phyloP scores from a whole-genome alignment of 169 alveolate species.

The Eimeria acervulina region DNA sequence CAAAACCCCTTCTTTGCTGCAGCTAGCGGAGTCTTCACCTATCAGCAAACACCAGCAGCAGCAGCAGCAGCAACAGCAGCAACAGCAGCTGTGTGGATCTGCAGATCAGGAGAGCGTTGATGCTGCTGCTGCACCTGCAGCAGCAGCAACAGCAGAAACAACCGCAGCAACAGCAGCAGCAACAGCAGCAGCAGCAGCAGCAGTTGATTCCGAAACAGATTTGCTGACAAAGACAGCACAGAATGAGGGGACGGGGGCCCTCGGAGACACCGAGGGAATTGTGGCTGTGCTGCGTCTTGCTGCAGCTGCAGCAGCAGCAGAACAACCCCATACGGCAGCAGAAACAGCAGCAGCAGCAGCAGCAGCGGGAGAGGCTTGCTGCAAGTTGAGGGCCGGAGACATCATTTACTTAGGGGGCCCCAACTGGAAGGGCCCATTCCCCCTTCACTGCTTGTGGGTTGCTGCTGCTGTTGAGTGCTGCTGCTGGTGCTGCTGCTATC shows the following conservation, averaged over 20 bases:
- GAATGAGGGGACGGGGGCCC: neutral
- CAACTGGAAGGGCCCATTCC: slow-evolving; percentile 24
- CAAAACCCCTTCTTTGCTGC: slow-evolving; percentile 19
- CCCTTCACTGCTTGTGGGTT: neutral
- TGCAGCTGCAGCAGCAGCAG: slow-evolving; percentile 34
- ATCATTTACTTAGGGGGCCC: neutral
- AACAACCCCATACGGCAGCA: neutral
- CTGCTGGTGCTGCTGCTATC: neutral
- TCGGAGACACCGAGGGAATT: neutral
- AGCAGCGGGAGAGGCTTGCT: neutral
- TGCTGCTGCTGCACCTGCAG: too few relatives aligned
- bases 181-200: neutral
- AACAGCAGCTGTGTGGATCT: slow-evolving; percentile 6
- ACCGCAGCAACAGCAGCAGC: neutral
- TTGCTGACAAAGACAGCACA: neutral
- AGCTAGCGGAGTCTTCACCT: slow-evolving; percentile 38
- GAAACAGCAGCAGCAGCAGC: neutral
- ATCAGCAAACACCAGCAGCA: neutral
- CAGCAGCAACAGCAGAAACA: neutral
- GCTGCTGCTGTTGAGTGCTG: neutral
- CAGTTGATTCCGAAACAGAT: neutral
- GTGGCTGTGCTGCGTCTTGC: slow-evolving; percentile 20
- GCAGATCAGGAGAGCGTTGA: too few relatives aligned
- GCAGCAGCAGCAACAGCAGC: slow-evolving; percentile 39
- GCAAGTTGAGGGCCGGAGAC: neutral